These are phyloP conservation scores for Leccinum barrowsii DNA, from an alignment of 768 basidiomycete genomes.

Conservation along the genomic window DNA sequence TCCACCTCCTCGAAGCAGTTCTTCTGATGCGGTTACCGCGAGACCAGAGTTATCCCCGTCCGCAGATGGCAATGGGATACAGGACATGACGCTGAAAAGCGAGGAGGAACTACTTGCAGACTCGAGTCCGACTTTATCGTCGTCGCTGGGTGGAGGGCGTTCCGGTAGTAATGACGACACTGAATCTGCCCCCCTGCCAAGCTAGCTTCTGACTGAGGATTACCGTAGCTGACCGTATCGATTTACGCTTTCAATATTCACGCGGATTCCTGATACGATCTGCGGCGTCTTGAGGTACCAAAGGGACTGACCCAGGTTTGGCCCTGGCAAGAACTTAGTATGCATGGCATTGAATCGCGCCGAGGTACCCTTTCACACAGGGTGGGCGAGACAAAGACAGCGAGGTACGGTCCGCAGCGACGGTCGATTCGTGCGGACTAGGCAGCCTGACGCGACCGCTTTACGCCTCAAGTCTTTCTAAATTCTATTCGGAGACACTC, in stretches of 20 bases:
- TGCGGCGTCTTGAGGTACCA: conserved; percentile 1
- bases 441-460: not conserved
- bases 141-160: conserved; percentile 3
- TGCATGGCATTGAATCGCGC: not conserved
- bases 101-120: conserved; percentile 6
- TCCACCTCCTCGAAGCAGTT: conserved; percentile 19
- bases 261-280: conserved; percentile 19
- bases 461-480: not conserved
- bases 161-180: conserved; percentile 10
- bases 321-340: conserved; percentile 4
- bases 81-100: conserved; percentile 1
- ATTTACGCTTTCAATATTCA: conserved; percentile 10
- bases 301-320: not conserved
- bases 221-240: conserved; percentile 9
- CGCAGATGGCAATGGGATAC: conserved; percentile 4
- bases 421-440: not conserved
- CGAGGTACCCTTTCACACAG: conserved; percentile 14
- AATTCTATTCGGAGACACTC: not conserved
- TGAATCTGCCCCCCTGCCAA: not conserved
- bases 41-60: conserved; percentile 3
- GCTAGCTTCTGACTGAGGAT: conserved; percentile 12
- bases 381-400: not conserved
- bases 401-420: conserved; percentile 7
- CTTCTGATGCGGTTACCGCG: conserved; percentile 4
- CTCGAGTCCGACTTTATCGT: conserved; percentile 10